These are phyloP conservation scores for Platanus orientalis DNA, from an alignment of 164 flowering plant genomes.

Conservation along the genomic window DNA sequence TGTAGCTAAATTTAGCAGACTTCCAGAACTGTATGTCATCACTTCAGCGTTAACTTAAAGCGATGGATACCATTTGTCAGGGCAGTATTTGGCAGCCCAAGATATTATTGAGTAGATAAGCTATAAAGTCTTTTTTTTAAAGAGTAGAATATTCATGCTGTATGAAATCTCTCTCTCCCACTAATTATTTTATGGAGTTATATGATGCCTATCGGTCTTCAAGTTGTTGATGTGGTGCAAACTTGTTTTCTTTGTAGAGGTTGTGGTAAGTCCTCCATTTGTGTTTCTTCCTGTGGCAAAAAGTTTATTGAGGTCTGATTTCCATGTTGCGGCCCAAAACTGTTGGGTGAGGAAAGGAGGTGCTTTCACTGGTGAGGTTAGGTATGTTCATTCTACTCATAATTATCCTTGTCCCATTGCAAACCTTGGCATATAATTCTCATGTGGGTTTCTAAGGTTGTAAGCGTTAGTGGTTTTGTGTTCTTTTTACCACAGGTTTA, in stretches of 20 bases:
- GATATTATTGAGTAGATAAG: no score
- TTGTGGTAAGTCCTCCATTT: constrained; percentile 78
- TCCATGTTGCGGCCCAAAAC: constrained; percentile 77
- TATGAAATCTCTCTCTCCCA: no score
- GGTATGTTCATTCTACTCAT: constrained; percentile 33
- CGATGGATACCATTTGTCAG: no score
- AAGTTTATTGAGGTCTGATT: constrained; percentile 48
- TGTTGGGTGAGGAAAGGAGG: constrained; percentile 86
- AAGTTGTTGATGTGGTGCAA: constrained; percentile 6
- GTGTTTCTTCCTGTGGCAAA: constrained; percentile 58
- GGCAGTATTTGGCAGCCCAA: neutral
- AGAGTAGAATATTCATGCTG: no score
- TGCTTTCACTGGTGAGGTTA: constrained; percentile 80
- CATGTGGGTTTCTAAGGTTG: no score
- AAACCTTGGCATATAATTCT: no score
- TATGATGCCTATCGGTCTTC: neutral
- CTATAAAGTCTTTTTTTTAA: neutral
- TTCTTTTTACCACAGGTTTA: no score
- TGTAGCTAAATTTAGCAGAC: no score
- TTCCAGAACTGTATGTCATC: no score
- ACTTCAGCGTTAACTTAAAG: no score
- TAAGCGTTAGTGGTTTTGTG: no score
- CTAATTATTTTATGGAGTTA: no score
- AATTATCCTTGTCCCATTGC: neutral
- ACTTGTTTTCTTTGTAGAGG: constrained; percentile 45